These are phyloP conservation scores for Aspergillus sp. DNA, from an alignment of 2,329 filamentous ascomycete genomes.

Conservation along the genomic window DNA sequence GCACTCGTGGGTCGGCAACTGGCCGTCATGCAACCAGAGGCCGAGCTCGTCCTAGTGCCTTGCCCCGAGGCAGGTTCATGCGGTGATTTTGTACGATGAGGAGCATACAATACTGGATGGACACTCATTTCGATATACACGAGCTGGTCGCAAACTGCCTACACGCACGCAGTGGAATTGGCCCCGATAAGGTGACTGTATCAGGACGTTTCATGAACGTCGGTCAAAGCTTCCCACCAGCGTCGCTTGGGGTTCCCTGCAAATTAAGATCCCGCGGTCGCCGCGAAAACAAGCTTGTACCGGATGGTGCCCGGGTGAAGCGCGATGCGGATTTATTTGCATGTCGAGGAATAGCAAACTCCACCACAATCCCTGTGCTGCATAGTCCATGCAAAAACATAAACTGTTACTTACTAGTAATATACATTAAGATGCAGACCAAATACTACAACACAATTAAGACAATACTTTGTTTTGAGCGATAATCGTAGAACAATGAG, in stretches of 20 bases:
- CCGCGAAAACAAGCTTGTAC: neutral
- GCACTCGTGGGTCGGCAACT: conserved; percentile 24
- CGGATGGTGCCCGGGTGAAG: neutral
- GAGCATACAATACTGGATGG: neutral
- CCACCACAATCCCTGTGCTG: neutral
- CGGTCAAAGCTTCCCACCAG: neutral
- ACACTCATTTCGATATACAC: neutral
- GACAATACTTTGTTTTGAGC: neutral
- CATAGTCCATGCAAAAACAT: neutral
- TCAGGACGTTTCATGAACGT: neutral
- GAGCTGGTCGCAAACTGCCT: neutral
- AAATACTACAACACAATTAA: neutral
- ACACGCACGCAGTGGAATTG: neutral
- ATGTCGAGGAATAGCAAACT: neutral
- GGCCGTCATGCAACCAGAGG: conserved; percentile 41
- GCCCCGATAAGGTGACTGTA: neutral
- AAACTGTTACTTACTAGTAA: neutral
- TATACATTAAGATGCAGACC: neutral
- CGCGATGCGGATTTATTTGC: neutral
- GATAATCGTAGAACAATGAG: neutral
- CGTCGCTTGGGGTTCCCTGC: neutral
- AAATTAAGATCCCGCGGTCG: neutral
- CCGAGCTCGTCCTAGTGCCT: conserved; percentile 36
- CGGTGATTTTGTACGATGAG: conserved; percentile 26
- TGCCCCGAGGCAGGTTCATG: conserved; percentile 41